Evolutionary conservation across 176 grass and related monocot species (phyloP).

Genomic region (Luzula sylvatica): DNA sequence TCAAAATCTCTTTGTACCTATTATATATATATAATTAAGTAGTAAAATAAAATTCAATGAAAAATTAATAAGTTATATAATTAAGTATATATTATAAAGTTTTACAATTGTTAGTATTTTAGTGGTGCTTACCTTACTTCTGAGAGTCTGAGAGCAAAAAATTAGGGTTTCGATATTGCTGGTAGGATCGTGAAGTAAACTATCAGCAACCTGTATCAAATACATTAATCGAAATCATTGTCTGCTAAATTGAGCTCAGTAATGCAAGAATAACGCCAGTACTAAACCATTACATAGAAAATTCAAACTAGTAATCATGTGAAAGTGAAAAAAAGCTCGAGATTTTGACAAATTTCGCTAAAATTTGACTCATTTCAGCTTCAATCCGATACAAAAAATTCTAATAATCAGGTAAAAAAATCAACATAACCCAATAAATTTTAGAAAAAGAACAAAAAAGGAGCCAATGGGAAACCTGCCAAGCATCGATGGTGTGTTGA

Average conservation of each 20-base stretch:
- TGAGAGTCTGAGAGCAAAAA: conserved; percentile 96
- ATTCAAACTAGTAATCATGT: too few relatives aligned
- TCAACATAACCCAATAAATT: background rate
- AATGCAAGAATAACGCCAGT: too few relatives aligned
- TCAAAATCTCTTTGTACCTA: conserved; percentile 99
- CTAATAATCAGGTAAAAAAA: background rate
- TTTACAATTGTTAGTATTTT: too few relatives aligned
- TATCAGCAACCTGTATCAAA: conserved; percentile 69
- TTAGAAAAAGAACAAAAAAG: background rate
- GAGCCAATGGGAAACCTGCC: conserved; percentile 53
- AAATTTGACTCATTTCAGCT: too few relatives aligned
- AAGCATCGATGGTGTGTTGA: conserved; percentile 93
- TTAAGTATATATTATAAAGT: too few relatives aligned
- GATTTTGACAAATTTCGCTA: too few relatives aligned
- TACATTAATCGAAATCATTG: background rate
- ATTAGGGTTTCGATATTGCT: conserved; percentile 95
- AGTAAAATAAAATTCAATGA: too few relatives aligned
- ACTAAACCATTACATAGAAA: too few relatives aligned
- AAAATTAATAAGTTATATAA: background rate
- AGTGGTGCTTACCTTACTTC: conserved; percentile 70
- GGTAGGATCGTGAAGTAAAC: conserved; percentile 87
- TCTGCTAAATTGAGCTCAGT: too few relatives aligned
- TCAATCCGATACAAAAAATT: background rate
- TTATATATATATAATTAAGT: conserved; percentile 23
- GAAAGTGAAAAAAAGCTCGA: too few relatives aligned